A percentile compares a stretch with the other conserved stretches of the same genome.
Conservation (phyloP, 2,329 filamentous ascomycete species). For the Venturia oleaginea region DNA sequence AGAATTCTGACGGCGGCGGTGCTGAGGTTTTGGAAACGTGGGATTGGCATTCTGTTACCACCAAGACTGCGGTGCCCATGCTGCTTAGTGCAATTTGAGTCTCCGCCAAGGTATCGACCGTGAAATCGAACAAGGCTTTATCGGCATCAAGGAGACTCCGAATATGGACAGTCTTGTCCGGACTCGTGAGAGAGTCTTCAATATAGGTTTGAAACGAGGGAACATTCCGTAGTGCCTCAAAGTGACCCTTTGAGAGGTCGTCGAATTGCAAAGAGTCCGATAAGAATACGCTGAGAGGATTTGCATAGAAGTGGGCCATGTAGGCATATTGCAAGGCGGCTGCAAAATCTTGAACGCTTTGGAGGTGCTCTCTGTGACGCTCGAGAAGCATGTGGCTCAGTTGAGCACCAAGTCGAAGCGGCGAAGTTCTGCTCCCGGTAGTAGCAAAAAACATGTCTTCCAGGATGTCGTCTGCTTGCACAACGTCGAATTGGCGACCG, state of each 20-base stretch:
- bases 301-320: conserved; percentile 80
- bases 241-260: conserved; percentile 50
- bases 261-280: conserved; percentile 26
- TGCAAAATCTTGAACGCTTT: conserved; percentile 64
- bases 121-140: conserved; percentile 40
- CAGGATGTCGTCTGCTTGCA: conserved; percentile 60
- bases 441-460: conserved; percentile 62
- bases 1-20: conserved; percentile 40
- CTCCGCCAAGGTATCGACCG: conserved; percentile 25
- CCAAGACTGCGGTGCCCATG: conserved; percentile 30
- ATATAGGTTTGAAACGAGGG: conserved; percentile 52
- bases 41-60: conserved; percentile 29
- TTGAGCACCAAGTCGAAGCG: conserved; percentile 54
- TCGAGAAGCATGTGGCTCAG: conserved; percentile 57
- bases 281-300: conserved; percentile 59
- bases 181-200: conserved; percentile 39
- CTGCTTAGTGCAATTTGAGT: conserved; percentile 32
- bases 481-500: conserved; percentile 68
- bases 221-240: conserved; percentile 58
- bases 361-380: conserved; percentile 67
- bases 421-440: conserved; percentile 48
- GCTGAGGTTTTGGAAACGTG: conserved; percentile 28
- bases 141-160: conserved; percentile 55
- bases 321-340: conserved; percentile 68
- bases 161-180: conserved; percentile 22